Evolutionary conservation across 176 grass and related monocot genomes (phyloP), one percentile per base, ranked within the genome.

Genomic region (Guadua angustifolia): DNA sequence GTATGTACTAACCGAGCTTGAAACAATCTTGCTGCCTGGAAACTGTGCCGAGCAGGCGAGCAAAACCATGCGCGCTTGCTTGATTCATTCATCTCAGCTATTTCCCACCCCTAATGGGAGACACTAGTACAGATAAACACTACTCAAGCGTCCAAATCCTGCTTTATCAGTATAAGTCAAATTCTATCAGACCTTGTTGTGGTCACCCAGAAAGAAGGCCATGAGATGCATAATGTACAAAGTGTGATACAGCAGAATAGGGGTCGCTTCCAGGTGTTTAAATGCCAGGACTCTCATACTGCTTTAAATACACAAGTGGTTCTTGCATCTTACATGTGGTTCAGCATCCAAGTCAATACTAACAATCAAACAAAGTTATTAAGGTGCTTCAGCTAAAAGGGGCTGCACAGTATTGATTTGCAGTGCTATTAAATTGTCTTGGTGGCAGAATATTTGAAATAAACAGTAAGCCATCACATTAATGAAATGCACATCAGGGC

Each of bases 391-490:
- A 53, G 32, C 12, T 84, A 16, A 29, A 84, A 43, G 25, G 40
- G 11, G 57, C 19, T 35, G 17, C 42, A 64, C 64, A 18, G 8
- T 50, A 15, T 38, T 25, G 3, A 66, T 75, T 66, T 39, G 0
- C n/a, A 18, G 22, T 25, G 70, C 44, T 62, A 52, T 6, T 74
- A 50, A 74, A 73, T 50, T 64, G 9, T 74, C 25, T 56, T 55
- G 52, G 43, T 83, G 56, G 12, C 19, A 64, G 29, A 63, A 38
- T 83, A 45, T 49, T 50, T 49, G 4, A 83, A 82, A 71, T 18
- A 72, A 74, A 39, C 42, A 63, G 56, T 83, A 63, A 8, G 14
- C 19, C 8, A 83, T 51, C 44, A 26, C 70, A 51, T 24, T 42
- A 61, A 60, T 50, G 59, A 63, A 40, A 39, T 40, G 26, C 2